A percentile compares a stretch with the other conserved stretches of the same genome.
phyloP scores from a whole-genome alignment of 805 yeast genomes.

The Debaryomyces maramus region DNA sequence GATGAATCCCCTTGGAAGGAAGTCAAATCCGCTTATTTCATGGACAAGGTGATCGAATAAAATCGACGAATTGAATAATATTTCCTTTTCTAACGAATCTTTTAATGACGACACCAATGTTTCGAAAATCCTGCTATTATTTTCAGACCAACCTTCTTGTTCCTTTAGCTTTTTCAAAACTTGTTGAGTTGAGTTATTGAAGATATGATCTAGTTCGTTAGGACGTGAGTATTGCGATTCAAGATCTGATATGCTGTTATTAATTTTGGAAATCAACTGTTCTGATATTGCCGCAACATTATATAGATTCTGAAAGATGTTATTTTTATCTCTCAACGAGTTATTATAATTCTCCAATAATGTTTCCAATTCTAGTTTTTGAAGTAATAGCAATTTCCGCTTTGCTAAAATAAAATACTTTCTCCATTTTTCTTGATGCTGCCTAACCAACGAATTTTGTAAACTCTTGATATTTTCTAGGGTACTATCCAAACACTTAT shows the following conservation, averaged over 20 bases:
- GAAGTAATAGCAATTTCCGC: constrained; percentile 45
- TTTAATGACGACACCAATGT: constrained; percentile 42
- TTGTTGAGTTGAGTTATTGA: constrained; percentile 46
- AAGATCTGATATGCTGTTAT: constrained; percentile 48
- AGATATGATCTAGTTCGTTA: constrained; percentile 53
- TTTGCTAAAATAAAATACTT: constrained; percentile 47
- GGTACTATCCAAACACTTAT: constrained; percentile 39
- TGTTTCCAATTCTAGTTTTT: constrained; percentile 38
- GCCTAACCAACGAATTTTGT: constrained; percentile 39
- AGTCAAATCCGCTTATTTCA: constrained; percentile 17
- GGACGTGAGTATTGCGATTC: constrained; percentile 51
- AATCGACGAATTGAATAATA: constrained; percentile 55
- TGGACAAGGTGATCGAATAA: constrained; percentile 50
- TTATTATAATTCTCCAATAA: constrained; percentile 19
- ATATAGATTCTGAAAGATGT: constrained; percentile 16
- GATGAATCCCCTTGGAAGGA: constrained; percentile 10
- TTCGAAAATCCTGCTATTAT: constrained; percentile 44
- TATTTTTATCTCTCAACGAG: constrained; percentile 12
- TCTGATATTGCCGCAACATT: constrained; percentile 24
- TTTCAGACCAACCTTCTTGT: constrained; percentile 55
- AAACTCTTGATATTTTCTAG: constrained; percentile 45
- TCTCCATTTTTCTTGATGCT: constrained; percentile 45
- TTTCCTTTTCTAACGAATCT: constrained; percentile 52
- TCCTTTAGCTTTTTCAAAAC: constrained; percentile 50
- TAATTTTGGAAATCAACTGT: constrained; percentile 36